Percentiles rank a stretch among this genome's conserved stretches.
phyloP scores from a whole-genome alignment of 768 basidiomycete species.

The Mycena polygramma region DNA sequence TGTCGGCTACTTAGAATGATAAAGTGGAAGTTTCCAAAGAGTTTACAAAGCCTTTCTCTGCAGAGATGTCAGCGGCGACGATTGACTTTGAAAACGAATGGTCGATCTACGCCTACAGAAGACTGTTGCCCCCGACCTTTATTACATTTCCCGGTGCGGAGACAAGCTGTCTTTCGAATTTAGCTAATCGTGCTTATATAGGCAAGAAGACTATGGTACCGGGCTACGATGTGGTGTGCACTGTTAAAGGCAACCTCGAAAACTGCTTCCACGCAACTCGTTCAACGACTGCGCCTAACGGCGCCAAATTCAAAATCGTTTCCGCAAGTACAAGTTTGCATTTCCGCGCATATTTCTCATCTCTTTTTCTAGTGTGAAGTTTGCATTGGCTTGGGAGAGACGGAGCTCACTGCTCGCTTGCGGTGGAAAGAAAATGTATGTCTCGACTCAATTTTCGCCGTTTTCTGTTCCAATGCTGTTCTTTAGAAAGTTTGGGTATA shows the following conservation, averaged over 20 bases:
- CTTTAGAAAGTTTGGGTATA: slow-evolving; percentile 28
- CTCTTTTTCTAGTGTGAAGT: slow-evolving; percentile 29
- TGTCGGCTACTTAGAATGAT: slow-evolving; percentile 18
- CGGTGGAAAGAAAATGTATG: slow-evolving; percentile 38
- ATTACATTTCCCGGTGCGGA: slow-evolving; percentile 27
- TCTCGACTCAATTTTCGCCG: not conserved
- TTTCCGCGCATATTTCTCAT: not conserved
- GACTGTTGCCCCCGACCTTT: slow-evolving; percentile 29
- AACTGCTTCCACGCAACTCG: slow-evolving; percentile 21
- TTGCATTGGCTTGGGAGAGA: slow-evolving; percentile 38
- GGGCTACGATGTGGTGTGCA: slow-evolving; percentile 36
- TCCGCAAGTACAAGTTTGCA: not conserved
- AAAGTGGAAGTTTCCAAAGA: slow-evolving; percentile 26
- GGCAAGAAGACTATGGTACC: slow-evolving; percentile 30
- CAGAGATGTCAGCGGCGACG: not conserved
- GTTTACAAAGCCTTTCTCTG: not conserved
- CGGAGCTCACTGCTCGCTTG: slow-evolving; percentile 38
- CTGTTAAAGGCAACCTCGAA: slow-evolving; percentile 24
- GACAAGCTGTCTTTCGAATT: not conserved
- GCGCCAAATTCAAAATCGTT: slow-evolving; percentile 13
- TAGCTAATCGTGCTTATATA: not conserved
- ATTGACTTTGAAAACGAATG: not conserved
- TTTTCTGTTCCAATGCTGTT: not conserved
- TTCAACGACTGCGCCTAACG: not conserved
- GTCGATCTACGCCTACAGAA: slow-evolving; percentile 36